Evolutionary conservation across 73 alveolate species (phyloP), one percentile per base, ranked within the genome.

Genomic region (Diophrys appendiculata): DNA sequence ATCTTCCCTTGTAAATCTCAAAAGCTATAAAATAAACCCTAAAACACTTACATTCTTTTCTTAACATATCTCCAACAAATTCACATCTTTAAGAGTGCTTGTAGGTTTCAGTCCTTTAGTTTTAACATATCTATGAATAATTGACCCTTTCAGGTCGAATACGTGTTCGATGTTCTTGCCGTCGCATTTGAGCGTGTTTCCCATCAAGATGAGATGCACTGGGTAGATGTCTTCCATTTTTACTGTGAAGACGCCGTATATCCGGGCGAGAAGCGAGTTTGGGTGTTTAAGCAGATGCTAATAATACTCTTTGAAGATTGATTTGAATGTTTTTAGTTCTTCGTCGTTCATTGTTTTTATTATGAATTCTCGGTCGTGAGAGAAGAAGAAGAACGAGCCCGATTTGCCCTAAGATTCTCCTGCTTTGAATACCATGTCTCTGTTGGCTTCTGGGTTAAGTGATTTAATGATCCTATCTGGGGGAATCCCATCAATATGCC

Each of bases 381-480:
- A 88, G 82, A 94, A 94, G 83, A 94, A 94, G 97, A 96, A 96
- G 86, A 96, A 96, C 68, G 96, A 93, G 43, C 99, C 99, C 83
- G 96, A 84, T 84, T 93, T 96, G 29, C 99, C 99, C 29, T 84
- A 53, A 25, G 86, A 70, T 34, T 86, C 93, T 2, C 93, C 93
- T n/a, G 93, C 93, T 64, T 77, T 86, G 79, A 86, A 86, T 35
- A 80, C 93, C 77, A 54, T 72, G 52, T 86, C 93, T 35, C 88
- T 29, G 81, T 86, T 86, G 28, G 25, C 25, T 0, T 86, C 69
- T 2, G 88, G 77, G 52, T 69, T 26, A 18, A 86, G 80, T 26
- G 89, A 78, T 25, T 60, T 71, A 35, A 60, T 33, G 55, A 86
- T 80, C 23, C 8, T 52, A 11, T 79, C 76, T 1, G 54, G 22